Base-by-base conservation (phyloP, 805 yeast species). In the Kodamaea fukazawae region DNA sequence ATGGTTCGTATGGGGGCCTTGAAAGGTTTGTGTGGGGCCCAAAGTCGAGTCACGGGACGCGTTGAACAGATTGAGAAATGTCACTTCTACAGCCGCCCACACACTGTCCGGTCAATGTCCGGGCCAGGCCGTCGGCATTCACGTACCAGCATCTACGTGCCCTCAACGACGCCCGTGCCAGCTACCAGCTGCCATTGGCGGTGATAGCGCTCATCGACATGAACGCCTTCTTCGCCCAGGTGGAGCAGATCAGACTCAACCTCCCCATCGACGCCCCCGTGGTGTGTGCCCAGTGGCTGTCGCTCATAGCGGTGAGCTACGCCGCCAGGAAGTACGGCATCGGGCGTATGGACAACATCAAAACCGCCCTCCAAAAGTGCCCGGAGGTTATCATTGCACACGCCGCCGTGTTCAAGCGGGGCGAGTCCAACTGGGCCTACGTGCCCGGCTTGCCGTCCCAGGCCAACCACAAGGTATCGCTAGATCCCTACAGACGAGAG, bases 191-290 rank as follows among this genome's bases (percentile, higher is more conserved):
- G 44, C 87, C 91, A 2, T 65, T 91, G 8, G 71, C 96, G 0
- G 84, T 85, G 16, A 76, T 93, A 28, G 89, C 84, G 6, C 95
- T 89, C 51, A 75, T 93, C 16, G 99, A 93, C 62, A 76, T 88
- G 52, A 95, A 93, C 63, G 97, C 98, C 9, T 93, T 90, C 60
- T 93, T 86, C 61, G 96, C 99, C 0, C 99, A 93, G 56, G 93
- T 83, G 22, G 97, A 93, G 53, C 91, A 84, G 49, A 67, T 86
- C 4, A 63, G 96, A 30, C 70, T 87, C 12, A 83, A 83, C 0
- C 62, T 83, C 11, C 61, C 80, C 1, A 67, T 65, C 2, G 77
- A 79, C 2, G 90, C 81, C 45, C 97, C 99, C 0, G 83, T 93
- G 2, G 97, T 89, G 0, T 90, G 97, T 58, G 87, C 88, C 4